These are phyloP conservation scores for Leptographium procerum DNA, from an alignment of 2,329 filamentous ascomycete species.

Conservation along the genomic window DNA sequence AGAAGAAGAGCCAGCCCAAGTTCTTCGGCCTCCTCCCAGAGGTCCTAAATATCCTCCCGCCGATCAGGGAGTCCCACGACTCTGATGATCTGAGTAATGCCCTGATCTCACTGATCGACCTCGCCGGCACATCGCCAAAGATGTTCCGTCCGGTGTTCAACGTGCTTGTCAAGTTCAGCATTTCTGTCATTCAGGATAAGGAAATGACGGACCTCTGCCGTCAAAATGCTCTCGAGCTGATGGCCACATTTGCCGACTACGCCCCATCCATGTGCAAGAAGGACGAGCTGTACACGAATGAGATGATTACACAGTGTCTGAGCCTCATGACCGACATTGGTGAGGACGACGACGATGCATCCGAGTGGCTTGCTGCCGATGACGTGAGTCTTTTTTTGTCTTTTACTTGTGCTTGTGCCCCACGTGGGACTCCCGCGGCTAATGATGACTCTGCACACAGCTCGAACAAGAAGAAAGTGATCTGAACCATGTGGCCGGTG, in stretches of 20 bases:
- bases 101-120: slow-evolving; percentile 80
- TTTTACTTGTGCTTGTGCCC: not conserved
- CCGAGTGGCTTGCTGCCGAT: slow-evolving; percentile 86
- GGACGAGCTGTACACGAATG: slow-evolving; percentile 77
- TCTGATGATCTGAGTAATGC: slow-evolving; percentile 86
- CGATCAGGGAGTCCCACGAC: slow-evolving; percentile 83
- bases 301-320: slow-evolving; percentile 97
- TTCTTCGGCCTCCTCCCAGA: slow-evolving; percentile 82
- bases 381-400: slow-evolving; percentile 49
- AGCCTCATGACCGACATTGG: slow-evolving; percentile 98
- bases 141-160: slow-evolving; percentile 97
- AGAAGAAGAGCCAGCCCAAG: slow-evolving; percentile 77
- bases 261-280: slow-evolving; percentile 91
- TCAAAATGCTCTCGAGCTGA: slow-evolving; percentile 90
- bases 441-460: slow-evolving; percentile 27
- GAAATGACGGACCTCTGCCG: slow-evolving; percentile 81
- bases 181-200: slow-evolving; percentile 92
- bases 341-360: slow-evolving; percentile 83
- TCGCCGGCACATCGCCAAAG: slow-evolving; percentile 87
- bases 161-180: slow-evolving; percentile 82
- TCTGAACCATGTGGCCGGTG: slow-evolving; percentile 91
- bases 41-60: slow-evolving; percentile 86
- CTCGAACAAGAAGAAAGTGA: slow-evolving; percentile 94
- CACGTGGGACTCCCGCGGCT: no score
- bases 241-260: slow-evolving; percentile 96